Percentiles rank a stretch among this genome's conserved stretches.
Conservation (phyloP, 352 stramenopile genomes). For the Phytophthora palmivora region DNA sequence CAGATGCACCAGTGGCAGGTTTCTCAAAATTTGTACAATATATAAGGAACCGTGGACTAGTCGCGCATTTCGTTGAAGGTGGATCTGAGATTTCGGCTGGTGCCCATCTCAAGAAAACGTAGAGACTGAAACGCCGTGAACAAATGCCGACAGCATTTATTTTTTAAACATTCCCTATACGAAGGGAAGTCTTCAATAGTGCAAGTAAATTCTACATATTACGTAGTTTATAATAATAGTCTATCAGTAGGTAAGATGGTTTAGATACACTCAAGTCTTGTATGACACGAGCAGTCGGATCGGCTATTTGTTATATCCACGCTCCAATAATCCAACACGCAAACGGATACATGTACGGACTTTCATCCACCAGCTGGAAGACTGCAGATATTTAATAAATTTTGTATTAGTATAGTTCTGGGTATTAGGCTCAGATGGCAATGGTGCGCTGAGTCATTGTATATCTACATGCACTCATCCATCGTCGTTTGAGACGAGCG, state of each 20-base stretch:
- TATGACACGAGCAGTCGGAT: background rate
- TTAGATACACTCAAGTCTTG: background rate
- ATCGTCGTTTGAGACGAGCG: constrained; percentile 1
- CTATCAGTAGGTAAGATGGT: no score
- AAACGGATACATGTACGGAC: no score
- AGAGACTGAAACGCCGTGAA: background rate
- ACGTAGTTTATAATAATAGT: no score
- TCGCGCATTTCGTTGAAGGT: constrained; percentile 13
- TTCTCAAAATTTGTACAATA: constrained; percentile 6
- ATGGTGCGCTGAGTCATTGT: no score
- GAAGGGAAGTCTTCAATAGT: no score
- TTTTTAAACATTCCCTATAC: no score
- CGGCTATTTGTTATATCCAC: background rate
- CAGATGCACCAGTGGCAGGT: constrained; percentile 2
- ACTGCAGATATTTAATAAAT: no score
- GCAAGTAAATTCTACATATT: no score
- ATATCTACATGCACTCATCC: no score
- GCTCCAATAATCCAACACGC: background rate
- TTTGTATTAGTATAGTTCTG: no score
- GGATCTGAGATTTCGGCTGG: constrained; percentile 20
- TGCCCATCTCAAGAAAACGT: constrained; percentile 13
- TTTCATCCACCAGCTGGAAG: constrained; percentile 6
- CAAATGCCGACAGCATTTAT: no score
- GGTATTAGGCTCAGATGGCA: no score
- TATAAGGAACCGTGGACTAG: background rate